Conservation (phyloP, 441 rosid genomes). For the Biscutella laevigata region DNA sequence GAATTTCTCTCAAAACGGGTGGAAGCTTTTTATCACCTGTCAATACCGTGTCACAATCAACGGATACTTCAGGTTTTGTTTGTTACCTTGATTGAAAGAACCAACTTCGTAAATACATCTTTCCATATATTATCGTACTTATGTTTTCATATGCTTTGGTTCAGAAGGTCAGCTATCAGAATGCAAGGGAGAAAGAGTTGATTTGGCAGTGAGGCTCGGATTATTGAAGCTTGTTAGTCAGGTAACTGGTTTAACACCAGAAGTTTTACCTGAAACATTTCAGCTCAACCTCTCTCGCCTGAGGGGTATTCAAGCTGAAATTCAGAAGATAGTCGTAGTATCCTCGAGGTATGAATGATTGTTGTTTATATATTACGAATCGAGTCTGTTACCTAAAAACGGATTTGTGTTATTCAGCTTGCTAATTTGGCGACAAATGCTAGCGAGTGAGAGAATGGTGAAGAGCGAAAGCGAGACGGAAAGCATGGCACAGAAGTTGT, state of each 20-base stretch:
- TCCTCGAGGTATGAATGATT: constrained; percentile 47
- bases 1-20: constrained; percentile 64
- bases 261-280: constrained; percentile 64
- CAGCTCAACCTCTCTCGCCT: constrained; percentile 55
- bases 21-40: constrained; percentile 39
- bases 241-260: constrained; percentile 51
- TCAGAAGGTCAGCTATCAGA: constrained; percentile 42
- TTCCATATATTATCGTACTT: neutral
- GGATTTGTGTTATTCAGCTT: constrained; percentile 38
- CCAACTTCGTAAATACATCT: neutral
- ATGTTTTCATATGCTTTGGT: neutral
- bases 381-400: neutral
- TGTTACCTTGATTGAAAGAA: neutral
- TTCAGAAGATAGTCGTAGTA: constrained; percentile 70
- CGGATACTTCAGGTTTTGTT: constrained; percentile 33
- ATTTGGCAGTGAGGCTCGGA: constrained; percentile 67
- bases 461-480: constrained; percentile 46
- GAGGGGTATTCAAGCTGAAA: constrained; percentile 66
- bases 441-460: too few species aligned
- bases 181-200: constrained; percentile 68
- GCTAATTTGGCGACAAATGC: constrained; percentile 70
- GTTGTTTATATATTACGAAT: neutral
- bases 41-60: constrained; percentile 15
- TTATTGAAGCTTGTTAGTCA: constrained; percentile 60
- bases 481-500: constrained; percentile 34